Evolutionary conservation across 2,329 filamentous ascomycete genomes (phyloP).

Genomic region (Claviceps arundinis): DNA sequence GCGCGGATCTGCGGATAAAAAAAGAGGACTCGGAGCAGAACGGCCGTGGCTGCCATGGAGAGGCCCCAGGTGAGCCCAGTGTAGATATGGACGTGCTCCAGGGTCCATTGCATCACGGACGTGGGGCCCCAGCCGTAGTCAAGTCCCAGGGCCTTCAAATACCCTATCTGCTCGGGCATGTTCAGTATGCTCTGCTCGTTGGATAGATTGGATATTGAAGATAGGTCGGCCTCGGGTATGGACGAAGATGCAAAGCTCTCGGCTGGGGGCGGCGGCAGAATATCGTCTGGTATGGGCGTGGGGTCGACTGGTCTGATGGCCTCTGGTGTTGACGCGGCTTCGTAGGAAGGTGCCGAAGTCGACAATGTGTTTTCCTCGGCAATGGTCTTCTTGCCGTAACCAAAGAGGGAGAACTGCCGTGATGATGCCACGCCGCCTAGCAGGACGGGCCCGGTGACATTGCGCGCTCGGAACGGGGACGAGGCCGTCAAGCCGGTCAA

Average conservation of each 20-base stretch:
- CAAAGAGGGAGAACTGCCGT: constrained; percentile 23
- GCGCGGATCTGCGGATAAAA: constrained; percentile 43
- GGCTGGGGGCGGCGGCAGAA: constrained; percentile 9
- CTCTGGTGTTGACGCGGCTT: constrained; percentile 9
- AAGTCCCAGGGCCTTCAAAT: constrained; percentile 67
- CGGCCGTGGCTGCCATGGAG: constrained; percentile 52
- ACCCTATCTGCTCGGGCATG: constrained; percentile 67
- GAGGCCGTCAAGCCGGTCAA: constrained; percentile 10
- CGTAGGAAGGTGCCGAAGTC: constrained; percentile 7
- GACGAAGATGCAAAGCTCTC: constrained; percentile 10
- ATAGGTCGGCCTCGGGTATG: constrained; percentile 21
- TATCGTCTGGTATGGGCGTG: constrained; percentile 7
- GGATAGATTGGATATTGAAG: constrained; percentile 21
- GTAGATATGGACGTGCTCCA: constrained; percentile 76
- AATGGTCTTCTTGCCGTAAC: constrained; percentile 17
- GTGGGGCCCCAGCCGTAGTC: constrained; percentile 81
- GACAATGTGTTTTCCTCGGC: constrained; percentile 1
- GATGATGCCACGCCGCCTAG: constrained; percentile 19
- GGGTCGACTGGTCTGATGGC: constrained; percentile 3
- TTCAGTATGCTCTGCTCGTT: constrained; percentile 34
- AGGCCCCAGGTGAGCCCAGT: constrained; percentile 70
- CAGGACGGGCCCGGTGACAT: constrained; percentile 14
- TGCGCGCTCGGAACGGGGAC: constrained; percentile 12
- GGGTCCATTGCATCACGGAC: constrained; percentile 53
- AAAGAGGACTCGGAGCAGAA: constrained; percentile 50